These are phyloP conservation scores for Barbarea vulgaris DNA, from an alignment of 345 rosid genomes.

Conservation along the genomic window DNA sequence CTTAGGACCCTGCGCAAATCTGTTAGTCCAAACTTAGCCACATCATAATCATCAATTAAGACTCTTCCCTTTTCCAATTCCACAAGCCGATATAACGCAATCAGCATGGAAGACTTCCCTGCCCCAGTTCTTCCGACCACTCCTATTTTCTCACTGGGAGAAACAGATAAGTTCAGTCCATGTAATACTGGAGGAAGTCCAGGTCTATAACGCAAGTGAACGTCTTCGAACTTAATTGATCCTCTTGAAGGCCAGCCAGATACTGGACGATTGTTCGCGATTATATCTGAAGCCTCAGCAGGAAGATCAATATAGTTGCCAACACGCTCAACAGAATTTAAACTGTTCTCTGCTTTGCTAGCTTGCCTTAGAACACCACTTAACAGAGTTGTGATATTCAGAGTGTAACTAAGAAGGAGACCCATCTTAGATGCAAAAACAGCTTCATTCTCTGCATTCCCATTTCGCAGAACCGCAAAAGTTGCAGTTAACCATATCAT, in stretches of 20 bases:
- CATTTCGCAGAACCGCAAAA: constrained; percentile 78
- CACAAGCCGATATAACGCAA: constrained; percentile 86
- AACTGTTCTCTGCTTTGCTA: constrained; percentile 91
- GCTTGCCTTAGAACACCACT: constrained; percentile 86
- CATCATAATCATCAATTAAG: constrained; percentile 65
- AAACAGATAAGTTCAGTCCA: constrained; percentile 64
- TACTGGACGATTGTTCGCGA: constrained; percentile 69
- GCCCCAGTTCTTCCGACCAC: constrained; percentile 99
- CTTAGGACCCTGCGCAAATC: constrained; percentile 82
- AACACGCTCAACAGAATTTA: constrained; percentile 91
- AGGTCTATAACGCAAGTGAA: constrained; percentile 77
- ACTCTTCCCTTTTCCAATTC: constrained; percentile 84
- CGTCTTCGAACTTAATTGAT: constrained; percentile 73
- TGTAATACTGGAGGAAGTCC: constrained; percentile 90
- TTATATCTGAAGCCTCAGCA: constrained; percentile 76
- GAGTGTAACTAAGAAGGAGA: constrained; percentile 84
- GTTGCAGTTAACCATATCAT: constrained; percentile 96
- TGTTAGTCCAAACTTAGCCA: constrained; percentile 65
- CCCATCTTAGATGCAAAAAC: constrained; percentile 90
- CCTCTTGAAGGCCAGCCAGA: constrained; percentile 90
- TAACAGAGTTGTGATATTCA: constrained; percentile 75
- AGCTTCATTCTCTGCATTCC: constrained; percentile 62
- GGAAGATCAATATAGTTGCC: constrained; percentile 85
- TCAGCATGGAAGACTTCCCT: constrained; percentile 93
- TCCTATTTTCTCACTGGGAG: constrained; percentile 82